Evolutionary conservation across 768 basidiomycete species (phyloP), one percentile per base, ranked within the genome.

Genomic region (Roridomyces roridus): DNA sequence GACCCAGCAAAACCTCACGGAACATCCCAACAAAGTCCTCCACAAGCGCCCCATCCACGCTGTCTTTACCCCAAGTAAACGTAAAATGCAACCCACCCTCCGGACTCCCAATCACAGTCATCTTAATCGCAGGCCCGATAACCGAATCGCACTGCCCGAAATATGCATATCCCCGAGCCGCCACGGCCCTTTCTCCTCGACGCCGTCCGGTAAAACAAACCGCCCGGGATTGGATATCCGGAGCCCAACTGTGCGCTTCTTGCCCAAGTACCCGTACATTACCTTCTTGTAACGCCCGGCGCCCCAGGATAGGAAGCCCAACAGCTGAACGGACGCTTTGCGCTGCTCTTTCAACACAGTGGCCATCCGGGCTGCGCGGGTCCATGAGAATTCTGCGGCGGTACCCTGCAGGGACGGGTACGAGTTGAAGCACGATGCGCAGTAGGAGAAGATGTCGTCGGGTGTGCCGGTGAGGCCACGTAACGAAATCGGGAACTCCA

Each of bases 401-500:
- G 36, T n/a, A n/a, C n/a, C n/a, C n/a, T n/a, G n/a, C 31, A 6
- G 42, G 51, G 21, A 20, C 21, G 21, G 21, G 17, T 29, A 18
- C 31, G 10, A 15, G 14, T n/a, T n/a, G 41, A 24, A 43, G n/a
- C 12, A 29, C 1, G 51, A 52, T 11, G 41, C 42, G 20, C 36
- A 52, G 42, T 52, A 10, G 18, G 41, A 52, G 21, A 52, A n/a
- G 12, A 35, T 34, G 10, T 52, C 51, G 34, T 35, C 21, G 29
- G 21, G 8, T 11, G 28, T 35, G 31, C 51, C 51, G 51, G 20
- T 25, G 42, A 52, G 31, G 23, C 17, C 10, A 36, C 34, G 51
- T 34, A 52, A 23, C 34, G 51, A 52, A 26, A 52, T 36, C 23
- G 51, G 31, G 24, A 52, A n/a, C n/a, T n/a, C n/a, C n/a, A n/a